Percentiles rank a stretch among this genome's conserved stretches.
These are phyloP conservation scores for Butyriboletus appendiculatus DNA, from an alignment of 1,284 basidiomycete genomes.

Conservation along the genomic window DNA sequence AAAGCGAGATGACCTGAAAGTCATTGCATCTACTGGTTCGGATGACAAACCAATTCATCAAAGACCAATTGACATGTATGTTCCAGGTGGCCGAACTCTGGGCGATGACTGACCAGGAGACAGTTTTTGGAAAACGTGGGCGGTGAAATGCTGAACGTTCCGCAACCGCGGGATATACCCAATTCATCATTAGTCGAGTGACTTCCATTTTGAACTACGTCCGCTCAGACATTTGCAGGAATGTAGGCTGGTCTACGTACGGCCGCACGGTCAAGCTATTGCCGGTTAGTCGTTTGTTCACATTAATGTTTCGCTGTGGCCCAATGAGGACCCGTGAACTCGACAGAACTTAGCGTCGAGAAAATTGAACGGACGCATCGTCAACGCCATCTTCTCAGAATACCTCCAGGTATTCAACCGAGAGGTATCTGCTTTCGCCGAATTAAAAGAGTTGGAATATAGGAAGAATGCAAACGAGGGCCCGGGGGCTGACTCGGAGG, in stretches of 20 bases:
- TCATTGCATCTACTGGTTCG: not conserved
- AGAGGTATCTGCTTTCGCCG: not conserved
- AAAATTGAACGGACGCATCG: constrained; percentile 1
- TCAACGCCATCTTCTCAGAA: not conserved
- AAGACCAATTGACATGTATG: constrained; percentile 12
- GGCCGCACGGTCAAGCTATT: not conserved
- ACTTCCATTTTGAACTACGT: not conserved
- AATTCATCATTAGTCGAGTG: constrained; percentile 1
- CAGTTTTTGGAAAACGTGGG: constrained; percentile 7
- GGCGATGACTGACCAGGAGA: not conserved
- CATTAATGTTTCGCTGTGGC: not conserved
- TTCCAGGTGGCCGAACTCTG: not conserved
- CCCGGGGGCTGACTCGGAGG: not conserved
- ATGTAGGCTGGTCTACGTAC: not conserved
- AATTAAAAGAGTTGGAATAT: not conserved
- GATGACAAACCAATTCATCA: not conserved
- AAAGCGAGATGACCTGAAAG: not conserved
- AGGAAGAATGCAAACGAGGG: not conserved
- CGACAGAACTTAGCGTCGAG: not conserved
- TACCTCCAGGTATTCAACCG: not conserved
- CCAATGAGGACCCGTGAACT: not conserved
- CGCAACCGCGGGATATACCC: not conserved
- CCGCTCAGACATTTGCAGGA: not conserved
- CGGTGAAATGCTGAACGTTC: not conserved
- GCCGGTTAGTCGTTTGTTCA: not conserved